These are phyloP conservation scores for Pezicula carpinea DNA, from an alignment of 2,329 filamentous ascomycete genomes.

Conservation along the genomic window DNA sequence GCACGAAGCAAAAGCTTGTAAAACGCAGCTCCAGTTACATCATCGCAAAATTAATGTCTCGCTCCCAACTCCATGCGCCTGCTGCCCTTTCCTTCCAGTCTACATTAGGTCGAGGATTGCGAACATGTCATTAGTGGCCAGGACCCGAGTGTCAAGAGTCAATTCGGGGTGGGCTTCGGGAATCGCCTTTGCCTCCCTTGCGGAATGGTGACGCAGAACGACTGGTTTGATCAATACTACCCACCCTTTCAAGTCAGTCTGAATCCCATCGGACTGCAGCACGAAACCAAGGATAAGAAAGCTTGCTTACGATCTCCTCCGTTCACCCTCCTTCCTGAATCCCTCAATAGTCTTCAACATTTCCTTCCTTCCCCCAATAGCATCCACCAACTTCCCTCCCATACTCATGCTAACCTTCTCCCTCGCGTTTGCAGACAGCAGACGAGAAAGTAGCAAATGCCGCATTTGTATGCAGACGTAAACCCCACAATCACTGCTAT, in stretches of 20 bases:
- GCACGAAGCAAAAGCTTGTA: too few species aligned
- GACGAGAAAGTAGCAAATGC: conserved; percentile 78
- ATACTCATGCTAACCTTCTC: conserved; percentile 95
- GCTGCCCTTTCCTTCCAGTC: too few species aligned
- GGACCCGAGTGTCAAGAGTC: conserved; percentile 3
- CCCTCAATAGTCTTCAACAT: conserved; percentile 87
- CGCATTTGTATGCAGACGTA: conserved; percentile 96
- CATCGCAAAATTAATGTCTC: too few species aligned
- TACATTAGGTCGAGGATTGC: too few species aligned
- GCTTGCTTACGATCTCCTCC: conserved; percentile 68
- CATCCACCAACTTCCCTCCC: conserved; percentile 78
- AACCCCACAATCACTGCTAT: conserved; percentile 89
- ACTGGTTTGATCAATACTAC: conserved; percentile 1
- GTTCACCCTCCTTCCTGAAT: conserved; percentile 81
- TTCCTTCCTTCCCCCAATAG: conserved; percentile 74
- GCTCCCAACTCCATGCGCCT: too few species aligned
- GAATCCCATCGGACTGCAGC: neutral
- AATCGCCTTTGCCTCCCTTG: neutral
- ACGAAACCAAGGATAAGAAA: neutral
- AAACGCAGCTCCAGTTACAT: too few species aligned
- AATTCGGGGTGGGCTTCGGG: conserved; percentile 7
- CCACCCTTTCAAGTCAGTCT: neutral
- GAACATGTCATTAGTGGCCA: too few species aligned
- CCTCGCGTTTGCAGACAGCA: conserved; percentile 72
- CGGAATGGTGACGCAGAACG: conserved; percentile 1